These are phyloP conservation scores for Gossypium ekmanianum DNA, from an alignment of 345 rosid species.

Conservation along the genomic window DNA sequence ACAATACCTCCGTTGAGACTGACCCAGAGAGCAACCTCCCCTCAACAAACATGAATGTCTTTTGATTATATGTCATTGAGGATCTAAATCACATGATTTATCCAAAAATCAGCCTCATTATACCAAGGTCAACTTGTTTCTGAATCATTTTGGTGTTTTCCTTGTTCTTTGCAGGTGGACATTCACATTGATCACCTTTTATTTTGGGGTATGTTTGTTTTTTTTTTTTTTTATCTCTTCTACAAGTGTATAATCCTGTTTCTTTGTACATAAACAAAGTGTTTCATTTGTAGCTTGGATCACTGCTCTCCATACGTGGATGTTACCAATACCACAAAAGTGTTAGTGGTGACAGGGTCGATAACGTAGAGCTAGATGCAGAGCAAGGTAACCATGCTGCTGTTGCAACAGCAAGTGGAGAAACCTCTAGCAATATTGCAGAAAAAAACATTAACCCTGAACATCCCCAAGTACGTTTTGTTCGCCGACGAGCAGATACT, in stretches of 20 bases:
- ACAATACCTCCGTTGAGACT: too few species aligned
- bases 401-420: conserved; percentile 11
- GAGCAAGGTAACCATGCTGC: conserved; percentile 44
- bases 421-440: conserved; percentile 20
- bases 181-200: conserved; percentile 58
- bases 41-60: too few species aligned
- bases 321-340: conserved; percentile 64
- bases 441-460: conserved; percentile 31
- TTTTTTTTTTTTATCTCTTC: background rate
- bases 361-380: conserved; percentile 62
- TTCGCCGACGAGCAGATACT: conserved; percentile 51
- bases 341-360: conserved; percentile 60
- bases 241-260: background rate
- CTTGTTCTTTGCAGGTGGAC: conserved; percentile 76
- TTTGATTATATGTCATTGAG: background rate
- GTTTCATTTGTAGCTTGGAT: conserved; percentile 55
- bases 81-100: background rate
- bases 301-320: conserved; percentile 66
- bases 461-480: conserved; percentile 19
- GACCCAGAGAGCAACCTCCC: too few species aligned
- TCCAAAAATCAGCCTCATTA: background rate
- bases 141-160: conserved; percentile 11
- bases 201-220: conserved; percentile 62
- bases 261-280: background rate
- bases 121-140: background rate